Evolutionary conservation across 1,284 basidiomycete species (phyloP).

Genomic region (Macrocystidia cucumis): DNA sequence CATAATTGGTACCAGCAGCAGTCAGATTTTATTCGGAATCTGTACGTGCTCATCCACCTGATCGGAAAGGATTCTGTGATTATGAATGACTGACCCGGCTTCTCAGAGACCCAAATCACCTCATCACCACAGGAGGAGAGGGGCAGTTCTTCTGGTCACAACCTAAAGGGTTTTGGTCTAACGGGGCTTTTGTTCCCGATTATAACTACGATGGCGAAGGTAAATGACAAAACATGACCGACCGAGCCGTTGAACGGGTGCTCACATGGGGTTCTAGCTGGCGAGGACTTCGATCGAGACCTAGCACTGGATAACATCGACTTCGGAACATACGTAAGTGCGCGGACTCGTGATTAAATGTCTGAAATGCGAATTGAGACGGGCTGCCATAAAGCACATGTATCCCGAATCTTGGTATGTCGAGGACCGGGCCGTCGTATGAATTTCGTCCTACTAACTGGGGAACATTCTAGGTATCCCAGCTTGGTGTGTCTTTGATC

Average conservation of each 20-base stretch:
- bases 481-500: slow-evolving; percentile 18
- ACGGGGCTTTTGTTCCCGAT: slow-evolving; percentile 35
- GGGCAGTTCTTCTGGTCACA: slow-evolving; percentile 47
- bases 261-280: slow-evolving; percentile 25
- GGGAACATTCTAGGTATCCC: slow-evolving; percentile 22
- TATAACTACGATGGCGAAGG: slow-evolving; percentile 52
- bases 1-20: slow-evolving; percentile 44
- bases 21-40: slow-evolving; percentile 38
- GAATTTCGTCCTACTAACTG: neutral
- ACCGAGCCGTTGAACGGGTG: neutral
- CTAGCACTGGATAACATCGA: slow-evolving; percentile 44
- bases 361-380: too few relatives aligned
- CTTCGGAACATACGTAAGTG: slow-evolving; percentile 44
- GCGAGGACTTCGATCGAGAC: slow-evolving; percentile 47
- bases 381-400: too few relatives aligned
- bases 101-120: slow-evolving; percentile 41
- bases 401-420: slow-evolving; percentile 44
- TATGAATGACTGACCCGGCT: neutral
- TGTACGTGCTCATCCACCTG: slow-evolving; percentile 26
- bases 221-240: slow-evolving; percentile 10
- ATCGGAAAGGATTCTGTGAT: neutral
- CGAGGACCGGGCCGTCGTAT: neutral
- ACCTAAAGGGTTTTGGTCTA: slow-evolving; percentile 31
- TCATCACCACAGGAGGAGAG: slow-evolving; percentile 53
- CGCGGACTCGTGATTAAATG: too few relatives aligned